Conservation (phyloP, 768 basidiomycete species). For the Panus rudis region DNA sequence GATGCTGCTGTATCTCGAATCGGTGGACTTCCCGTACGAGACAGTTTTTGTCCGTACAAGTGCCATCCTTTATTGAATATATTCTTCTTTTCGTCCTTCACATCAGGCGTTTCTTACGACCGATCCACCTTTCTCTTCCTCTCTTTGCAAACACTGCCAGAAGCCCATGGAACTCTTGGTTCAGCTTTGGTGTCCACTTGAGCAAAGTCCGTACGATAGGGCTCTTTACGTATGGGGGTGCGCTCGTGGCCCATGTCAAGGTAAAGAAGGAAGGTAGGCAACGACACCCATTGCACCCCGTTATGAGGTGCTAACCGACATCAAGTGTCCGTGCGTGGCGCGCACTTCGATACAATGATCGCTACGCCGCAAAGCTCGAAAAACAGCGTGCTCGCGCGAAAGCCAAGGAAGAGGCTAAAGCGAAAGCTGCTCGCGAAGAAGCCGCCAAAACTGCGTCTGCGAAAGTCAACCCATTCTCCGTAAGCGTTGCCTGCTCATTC, state of each 20-base stretch:
- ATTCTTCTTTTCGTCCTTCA: constrained; percentile 14
- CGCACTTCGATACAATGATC: constrained; percentile 61
- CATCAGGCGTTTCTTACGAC: neutral
- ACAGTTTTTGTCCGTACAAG: constrained; percentile 38
- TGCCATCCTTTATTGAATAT: constrained; percentile 32
- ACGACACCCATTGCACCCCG: neutral
- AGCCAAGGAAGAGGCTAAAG: constrained; percentile 29
- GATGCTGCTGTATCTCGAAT: constrained; percentile 87
- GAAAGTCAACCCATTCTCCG: constrained; percentile 65
- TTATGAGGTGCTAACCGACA: constrained; percentile 11
- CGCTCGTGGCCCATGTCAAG: constrained; percentile 60
- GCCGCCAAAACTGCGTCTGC: constrained; percentile 24
- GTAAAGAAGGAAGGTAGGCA: constrained; percentile 69
- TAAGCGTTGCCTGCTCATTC: constrained; percentile 19
- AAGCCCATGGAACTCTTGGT: constrained; percentile 74
- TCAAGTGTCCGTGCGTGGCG: constrained; percentile 77
- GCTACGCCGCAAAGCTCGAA: constrained; percentile 69
- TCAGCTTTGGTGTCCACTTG: constrained; percentile 88
- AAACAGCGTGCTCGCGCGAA: constrained; percentile 39
- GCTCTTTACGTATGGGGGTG: constrained; percentile 86
- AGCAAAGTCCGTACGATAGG: constrained; percentile 78
- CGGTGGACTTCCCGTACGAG: constrained; percentile 85
- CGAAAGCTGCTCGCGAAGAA: constrained; percentile 28
- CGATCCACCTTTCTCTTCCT: neutral
- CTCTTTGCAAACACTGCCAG: constrained; percentile 44